Conservation (phyloP, 345 rosid species). For the Hibiscus trionum region DNA sequence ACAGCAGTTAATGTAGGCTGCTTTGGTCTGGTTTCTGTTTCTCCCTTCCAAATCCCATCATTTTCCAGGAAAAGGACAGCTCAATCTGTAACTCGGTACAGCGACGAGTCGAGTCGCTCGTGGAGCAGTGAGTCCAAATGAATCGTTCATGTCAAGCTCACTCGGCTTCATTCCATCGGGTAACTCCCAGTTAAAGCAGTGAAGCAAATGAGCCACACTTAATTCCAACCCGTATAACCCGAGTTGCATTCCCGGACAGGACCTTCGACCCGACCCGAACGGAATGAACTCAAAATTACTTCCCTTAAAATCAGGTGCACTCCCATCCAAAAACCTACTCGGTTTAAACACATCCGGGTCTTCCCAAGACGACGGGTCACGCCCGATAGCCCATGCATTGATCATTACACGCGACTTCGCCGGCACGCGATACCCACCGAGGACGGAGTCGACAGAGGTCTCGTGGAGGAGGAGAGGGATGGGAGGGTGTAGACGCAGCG, state of each 20-base stretch:
- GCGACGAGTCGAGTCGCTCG: constrained; percentile 50
- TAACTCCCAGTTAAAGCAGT: constrained; percentile 63
- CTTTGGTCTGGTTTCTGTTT: neutral
- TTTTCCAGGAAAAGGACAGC: constrained; percentile 19
- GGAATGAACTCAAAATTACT: constrained; percentile 57
- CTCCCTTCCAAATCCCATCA: neutral
- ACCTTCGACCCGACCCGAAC: constrained; percentile 75
- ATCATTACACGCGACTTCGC: constrained; percentile 53
- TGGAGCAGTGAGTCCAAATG: constrained; percentile 81
- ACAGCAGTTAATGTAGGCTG: neutral
- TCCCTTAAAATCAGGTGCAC: constrained; percentile 33
- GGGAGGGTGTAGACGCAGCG: constrained; percentile 71
- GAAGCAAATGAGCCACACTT: constrained; percentile 57
- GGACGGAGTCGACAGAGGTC: constrained; percentile 39
- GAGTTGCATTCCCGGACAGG: constrained; percentile 79
- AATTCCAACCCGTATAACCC: constrained; percentile 64
- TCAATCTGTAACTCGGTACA: constrained; percentile 42
- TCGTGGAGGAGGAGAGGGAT: constrained; percentile 78
- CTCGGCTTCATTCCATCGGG: constrained; percentile 52
- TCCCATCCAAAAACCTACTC: constrained; percentile 35
- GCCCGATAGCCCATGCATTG: constrained; percentile 15
- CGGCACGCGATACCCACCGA: constrained; percentile 52
- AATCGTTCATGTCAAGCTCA: constrained; percentile 57
- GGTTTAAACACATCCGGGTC: constrained; percentile 56
- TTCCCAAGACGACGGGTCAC: constrained; percentile 31